Evolutionary conservation across 768 basidiomycete genomes (phyloP), one percentile per base, ranked within the genome.

Genomic region (Lentinus tigrinus): DNA sequence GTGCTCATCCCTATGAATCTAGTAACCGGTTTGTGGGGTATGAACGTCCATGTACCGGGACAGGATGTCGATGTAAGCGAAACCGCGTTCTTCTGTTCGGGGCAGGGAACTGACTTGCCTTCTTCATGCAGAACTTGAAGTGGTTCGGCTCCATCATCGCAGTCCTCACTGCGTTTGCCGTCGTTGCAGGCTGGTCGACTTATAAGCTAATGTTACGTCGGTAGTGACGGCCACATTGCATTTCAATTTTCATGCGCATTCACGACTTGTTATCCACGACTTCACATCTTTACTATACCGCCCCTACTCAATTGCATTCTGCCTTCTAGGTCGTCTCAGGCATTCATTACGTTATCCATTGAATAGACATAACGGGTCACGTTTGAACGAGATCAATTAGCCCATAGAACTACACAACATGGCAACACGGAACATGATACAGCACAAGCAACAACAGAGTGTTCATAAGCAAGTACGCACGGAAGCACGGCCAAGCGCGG

Each of bases 41-140:
- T 98, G 96, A 99, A 98, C 77, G 95, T 98, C 0, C 90, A 91
- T 63, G 97, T 99, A 1, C 97, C 97, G 0, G 95, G 95, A 0
- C 81, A 97, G 68, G 85, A 83, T 50, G 72, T 81, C 10, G 14
- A 56, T 13, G 86, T 84, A 39, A 50, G 69, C 51, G 37, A 19
- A 19, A 37, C 16, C 13, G 3, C 9, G 16, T 17, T 31, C 36
- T 62, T 38, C 19, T 50, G 44, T 28, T 27, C 3, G 4, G 34
- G 3, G 13, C 21, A 4, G 43, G 17, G 11, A 31, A 37, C 19
- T 44, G 14, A 14, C 36, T 3, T 19, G 14, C 28, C 13, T 37
- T 40, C 11, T 11, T 2, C 26, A n/a, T 21, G 4, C 42, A 63
- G 54, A 58, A 55, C 8, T 21, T 62, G 31, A 54, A 63, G 56